phyloP scores from a whole-genome alignment of 2,329 filamentous ascomycete species.

The Dactylellina haptotyla region DNA sequence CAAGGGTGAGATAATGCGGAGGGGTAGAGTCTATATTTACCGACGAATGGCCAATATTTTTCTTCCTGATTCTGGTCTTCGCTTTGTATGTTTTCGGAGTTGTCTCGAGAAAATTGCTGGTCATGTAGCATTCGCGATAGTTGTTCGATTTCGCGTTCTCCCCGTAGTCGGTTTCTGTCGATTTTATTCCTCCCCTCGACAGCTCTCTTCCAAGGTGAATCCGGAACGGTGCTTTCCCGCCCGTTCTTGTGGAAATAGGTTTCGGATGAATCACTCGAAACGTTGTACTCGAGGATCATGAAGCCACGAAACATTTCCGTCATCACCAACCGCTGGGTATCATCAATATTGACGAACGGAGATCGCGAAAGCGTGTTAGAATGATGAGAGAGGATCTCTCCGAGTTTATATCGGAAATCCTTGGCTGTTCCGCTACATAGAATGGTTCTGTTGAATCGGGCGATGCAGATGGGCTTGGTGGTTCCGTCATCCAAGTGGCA shows the following conservation, averaged over 20 bases:
- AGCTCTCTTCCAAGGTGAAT: not conserved
- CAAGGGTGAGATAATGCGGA: not conserved
- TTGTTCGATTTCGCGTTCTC: conserved; percentile 11
- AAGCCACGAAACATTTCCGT: conserved; percentile 25
- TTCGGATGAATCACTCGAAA: conserved; percentile 2
- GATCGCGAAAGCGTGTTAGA: conserved; percentile 25
- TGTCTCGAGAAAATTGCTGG: not conserved
- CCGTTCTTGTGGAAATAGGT: conserved; percentile 22
- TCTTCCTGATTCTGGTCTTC: not conserved
- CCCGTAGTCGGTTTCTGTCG: not conserved
- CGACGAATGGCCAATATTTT: conserved; percentile 6
- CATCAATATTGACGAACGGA: conserved; percentile 4
- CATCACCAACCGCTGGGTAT: conserved; percentile 30
- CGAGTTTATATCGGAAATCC: conserved; percentile 18
- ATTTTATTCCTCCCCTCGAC: conserved; percentile 7
- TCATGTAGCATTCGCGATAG: conserved; percentile 3
- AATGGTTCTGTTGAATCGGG: conserved; percentile 21
- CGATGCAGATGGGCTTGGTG: not conserved
- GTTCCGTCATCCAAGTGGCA: not conserved
- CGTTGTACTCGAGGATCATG: conserved; percentile 46
- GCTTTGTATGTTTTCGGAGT: not conserved
- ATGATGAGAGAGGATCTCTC: conserved; percentile 25
- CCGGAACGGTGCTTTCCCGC: not conserved
- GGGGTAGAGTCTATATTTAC: not conserved
- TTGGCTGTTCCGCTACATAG: not conserved